Conservation (phyloP, 1,284 basidiomycete species). For the Ceratobasidium sp. region DNA sequence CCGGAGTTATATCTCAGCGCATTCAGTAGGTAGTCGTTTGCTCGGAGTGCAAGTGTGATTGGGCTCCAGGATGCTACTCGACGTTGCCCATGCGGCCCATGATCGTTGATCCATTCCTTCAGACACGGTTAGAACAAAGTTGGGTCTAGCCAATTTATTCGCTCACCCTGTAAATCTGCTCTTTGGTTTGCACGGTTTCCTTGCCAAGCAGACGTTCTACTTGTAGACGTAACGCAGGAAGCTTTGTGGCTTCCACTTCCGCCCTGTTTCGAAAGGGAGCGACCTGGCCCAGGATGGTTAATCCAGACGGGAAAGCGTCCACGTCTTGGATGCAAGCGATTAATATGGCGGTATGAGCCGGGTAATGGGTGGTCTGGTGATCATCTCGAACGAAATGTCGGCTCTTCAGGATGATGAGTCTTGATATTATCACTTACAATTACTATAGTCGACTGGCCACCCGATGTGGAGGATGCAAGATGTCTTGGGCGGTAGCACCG, state of each 20-base stretch:
- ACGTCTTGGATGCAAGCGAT: background rate
- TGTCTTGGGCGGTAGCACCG: too few relatives aligned
- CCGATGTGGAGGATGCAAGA: constrained; percentile 4
- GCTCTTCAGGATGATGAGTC: background rate
- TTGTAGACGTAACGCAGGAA: background rate
- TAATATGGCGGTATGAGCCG: background rate
- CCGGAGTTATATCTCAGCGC: background rate
- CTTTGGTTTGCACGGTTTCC: background rate
- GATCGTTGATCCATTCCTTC: constrained; percentile 8
- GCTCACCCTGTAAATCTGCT: background rate
- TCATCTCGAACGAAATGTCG: background rate
- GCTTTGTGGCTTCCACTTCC: too few relatives aligned
- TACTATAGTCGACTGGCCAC: background rate
- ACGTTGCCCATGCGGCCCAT: constrained; percentile 6
- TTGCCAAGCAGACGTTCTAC: background rate
- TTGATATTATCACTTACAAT: background rate
- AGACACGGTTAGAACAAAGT: background rate
- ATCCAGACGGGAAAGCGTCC: background rate
- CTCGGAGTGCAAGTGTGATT: background rate
- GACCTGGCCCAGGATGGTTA: background rate
- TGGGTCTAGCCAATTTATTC: background rate
- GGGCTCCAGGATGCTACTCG: background rate
- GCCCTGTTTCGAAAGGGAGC: background rate
- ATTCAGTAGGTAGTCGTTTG: background rate
- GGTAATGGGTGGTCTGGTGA: background rate